These are phyloP conservation scores for Aspergillus asperescens DNA, from an alignment of 495 filamentous ascomycete genomes.

Conservation along the genomic window DNA sequence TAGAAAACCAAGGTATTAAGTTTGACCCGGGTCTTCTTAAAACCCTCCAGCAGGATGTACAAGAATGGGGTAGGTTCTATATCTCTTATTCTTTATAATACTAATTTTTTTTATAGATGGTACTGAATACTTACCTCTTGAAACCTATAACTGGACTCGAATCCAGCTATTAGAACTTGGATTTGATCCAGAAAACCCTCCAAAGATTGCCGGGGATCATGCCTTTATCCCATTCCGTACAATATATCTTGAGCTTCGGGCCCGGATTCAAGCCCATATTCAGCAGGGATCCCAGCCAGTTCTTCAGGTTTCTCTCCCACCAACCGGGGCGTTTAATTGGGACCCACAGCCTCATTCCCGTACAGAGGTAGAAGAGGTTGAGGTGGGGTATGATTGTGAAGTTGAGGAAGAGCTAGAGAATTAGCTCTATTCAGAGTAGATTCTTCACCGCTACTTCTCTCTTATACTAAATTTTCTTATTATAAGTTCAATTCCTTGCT, in stretches of 20 bases:
- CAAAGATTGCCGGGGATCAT: not conserved
- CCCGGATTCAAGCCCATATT: not conserved
- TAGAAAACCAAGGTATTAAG: slow-evolving; percentile 14
- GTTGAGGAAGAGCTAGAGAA: no score
- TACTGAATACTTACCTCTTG: slow-evolving; percentile 6
- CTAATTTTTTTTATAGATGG: not conserved
- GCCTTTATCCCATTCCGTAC: slow-evolving; percentile 1
- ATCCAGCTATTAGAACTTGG: not conserved
- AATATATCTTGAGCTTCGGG: slow-evolving; percentile 5
- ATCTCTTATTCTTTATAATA: not conserved
- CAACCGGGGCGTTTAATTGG: not conserved
- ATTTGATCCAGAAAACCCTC: slow-evolving; percentile 4
- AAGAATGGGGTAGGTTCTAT: slow-evolving; percentile 2
- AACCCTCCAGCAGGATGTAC: slow-evolving; percentile 4
- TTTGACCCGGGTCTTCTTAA: slow-evolving; percentile 6
- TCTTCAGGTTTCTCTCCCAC: not conserved
- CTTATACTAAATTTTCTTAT: no score
- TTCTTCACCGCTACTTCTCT: no score
- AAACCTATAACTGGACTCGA: not conserved
- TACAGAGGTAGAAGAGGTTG: no score
- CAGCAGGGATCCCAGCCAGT: not conserved
- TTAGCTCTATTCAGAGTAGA: no score
- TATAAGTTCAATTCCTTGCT: no score
- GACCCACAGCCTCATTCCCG: not conserved
- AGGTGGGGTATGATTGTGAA: no score